Evolutionary conservation across 2,329 filamentous ascomycete genomes (phyloP), one percentile per base, ranked within the genome.

Genomic region (Davidsoniella eucalypti): DNA sequence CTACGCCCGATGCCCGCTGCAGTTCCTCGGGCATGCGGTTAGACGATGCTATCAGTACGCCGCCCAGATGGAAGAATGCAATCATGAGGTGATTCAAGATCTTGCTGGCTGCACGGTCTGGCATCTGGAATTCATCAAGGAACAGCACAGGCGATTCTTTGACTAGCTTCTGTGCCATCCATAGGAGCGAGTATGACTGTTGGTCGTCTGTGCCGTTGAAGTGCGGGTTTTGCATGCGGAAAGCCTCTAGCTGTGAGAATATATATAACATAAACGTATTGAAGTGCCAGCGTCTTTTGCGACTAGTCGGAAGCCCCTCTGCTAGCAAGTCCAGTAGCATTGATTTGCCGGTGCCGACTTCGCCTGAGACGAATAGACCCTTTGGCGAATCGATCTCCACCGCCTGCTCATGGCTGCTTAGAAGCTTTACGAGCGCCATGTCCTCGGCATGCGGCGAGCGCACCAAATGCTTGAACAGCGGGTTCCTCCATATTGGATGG

Each of bases 251-350:
- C 47, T 80, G 78, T 1, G 83, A 80, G 44, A 88, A 71, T 0
- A 77, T 79, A 56, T 88, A 80, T 7, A 90, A 68, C 82, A 92
- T 92, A 58, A 92, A 92, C 0, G 82, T 87, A 61, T 86, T 87
- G 64, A 87, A 92, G 60, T 90, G 85, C 78, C 82, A 87, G 53
- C 84, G 69, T 57, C 73, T 70, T 66, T 90, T 90, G 58, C 78
- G 80, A 42, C 71, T 67, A 14, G 78, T 87, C 1, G 85, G 85
- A 3, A 92, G 65, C 47, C 81, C 82, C 47, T 87, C 80, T 12
- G 83, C 82, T n/a, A 92, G 76, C 0, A 92, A 67, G 58, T 90
- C 84, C 12, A 88, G 71, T n/a, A 92, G 72, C 82, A 92, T 87
- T 4, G 78, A 84, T 61, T 92, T 92, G 12, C 85, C 84, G 0